Base-by-base conservation (phyloP, 164 flowering plant genomes). In the Liquidambar formosana region DNA sequence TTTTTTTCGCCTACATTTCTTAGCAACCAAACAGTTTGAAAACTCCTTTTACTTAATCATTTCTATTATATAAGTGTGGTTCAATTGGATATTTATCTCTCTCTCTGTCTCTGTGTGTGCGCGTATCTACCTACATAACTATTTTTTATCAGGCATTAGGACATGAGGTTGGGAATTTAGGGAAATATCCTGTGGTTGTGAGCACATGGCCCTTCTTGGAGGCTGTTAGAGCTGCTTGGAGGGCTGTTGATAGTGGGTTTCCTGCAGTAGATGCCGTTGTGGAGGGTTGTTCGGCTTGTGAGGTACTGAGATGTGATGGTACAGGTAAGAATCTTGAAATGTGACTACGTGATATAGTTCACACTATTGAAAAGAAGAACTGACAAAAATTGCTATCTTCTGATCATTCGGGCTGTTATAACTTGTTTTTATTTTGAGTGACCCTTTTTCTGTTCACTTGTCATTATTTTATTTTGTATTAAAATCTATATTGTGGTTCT, bases 241-340 rank as follows among this genome's bases (percentile, higher is more conserved):
- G 75, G 69, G 91, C 88, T 62, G 88, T 76, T 19, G 84, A 87
- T 61, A 65, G 65, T 62, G 97, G 97, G 64, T 66, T 68, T 26
- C 79, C 95, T 5, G 91, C 97, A 0, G 83, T 92, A 11, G 99
- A 94, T 73, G 82, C 97, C 1, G 93, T 94, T 1, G 89, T 94
- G 26, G 95, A 86, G 76, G 99, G 99, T 61, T 94, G 99, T 71
- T 90, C 97, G n/a, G 88, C 97, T 75, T 94, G 99, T 66, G 99
- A 94, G 75, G 85, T 86, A 71, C 83, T 90, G 23, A 83, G 94
- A 59, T 94, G 99, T 81, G 99, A 94, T 81, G 97, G 97, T 43
- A 92, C 99, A 79, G 99, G 97, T 94, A 65, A 16, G 80, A n/a
- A n/a, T n/a, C n/a, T n/a, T n/a, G n/a, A n/a, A n/a, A n/a, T n/a